Base-by-base conservation (phyloP, 2,329 filamentous ascomycete genomes). In the Ophiostoma quercus region DNA sequence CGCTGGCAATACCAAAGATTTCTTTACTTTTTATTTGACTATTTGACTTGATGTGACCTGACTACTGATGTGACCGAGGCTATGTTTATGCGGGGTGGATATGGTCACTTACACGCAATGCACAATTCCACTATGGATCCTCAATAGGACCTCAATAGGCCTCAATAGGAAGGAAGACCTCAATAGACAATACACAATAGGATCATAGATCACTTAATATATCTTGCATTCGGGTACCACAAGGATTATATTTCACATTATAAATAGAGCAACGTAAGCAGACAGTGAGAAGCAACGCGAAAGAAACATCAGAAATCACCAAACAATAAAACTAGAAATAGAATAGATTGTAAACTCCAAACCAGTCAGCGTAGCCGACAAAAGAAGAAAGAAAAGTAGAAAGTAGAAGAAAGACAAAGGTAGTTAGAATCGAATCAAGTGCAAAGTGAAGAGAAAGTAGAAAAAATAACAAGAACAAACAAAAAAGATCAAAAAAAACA, bases 351-450 rank as follows among this genome's bases (percentile, higher is more conserved):
- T 7, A 47, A 57, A 57, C 51, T 57, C 51, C 51, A 57, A 54
- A 57, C 51, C 51, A 57, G 51, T 57, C 51, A 11, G 51, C 16
- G 7, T 25, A n/a, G n/a, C 22, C 51, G 29, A 37, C 29, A 37
- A 12, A 67, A 39, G 19, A 69, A 66, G 19, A 67, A 41, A 71
- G 25, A 37, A 60, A 32, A 51, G 63, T 62, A 22, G 32, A 66
- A 29, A 37, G 3, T 19, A 47, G 66, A 43, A 54, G 65, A 63
- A 43, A 68, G 32, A 22, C 51, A 62, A 66, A 57, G 7, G 22
- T 29, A 60, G 6, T 1, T 12, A 14, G 11, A 41, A 41, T 41
- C 39, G 34, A 41, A 41, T 14, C 11, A 14, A 34, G 34, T 34
- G 8, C 8, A 34, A 41, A 41, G 11, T 9, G 9, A 14, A 8